phyloP scores from a whole-genome alignment of 2,329 filamentous ascomycete genomes.

The Rhynchosporium agropyri region DNA sequence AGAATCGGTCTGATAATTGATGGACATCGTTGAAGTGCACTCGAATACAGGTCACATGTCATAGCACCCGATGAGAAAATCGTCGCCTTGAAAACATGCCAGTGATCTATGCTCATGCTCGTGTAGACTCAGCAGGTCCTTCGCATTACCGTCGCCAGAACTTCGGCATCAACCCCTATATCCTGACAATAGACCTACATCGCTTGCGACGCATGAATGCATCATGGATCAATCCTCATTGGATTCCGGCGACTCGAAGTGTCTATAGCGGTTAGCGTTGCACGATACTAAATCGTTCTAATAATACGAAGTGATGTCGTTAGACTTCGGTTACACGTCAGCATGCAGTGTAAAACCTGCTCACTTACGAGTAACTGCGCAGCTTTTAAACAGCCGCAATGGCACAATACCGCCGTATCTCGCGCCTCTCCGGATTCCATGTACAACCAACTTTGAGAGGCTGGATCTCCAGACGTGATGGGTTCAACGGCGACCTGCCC shows the following conservation, averaged over 20 bases:
- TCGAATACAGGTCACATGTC: neutral
- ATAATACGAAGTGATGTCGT: neutral
- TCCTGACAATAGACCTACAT: neutral
- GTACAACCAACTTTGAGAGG: neutral
- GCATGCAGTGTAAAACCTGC: neutral
- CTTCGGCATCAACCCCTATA: neutral
- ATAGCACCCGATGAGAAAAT: neutral
- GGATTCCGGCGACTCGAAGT: conserved; percentile 7
- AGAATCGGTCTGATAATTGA: too few relatives aligned
- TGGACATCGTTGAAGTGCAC: too few relatives aligned
- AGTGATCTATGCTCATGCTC: neutral
- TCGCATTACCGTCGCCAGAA: neutral
- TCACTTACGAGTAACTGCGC: neutral
- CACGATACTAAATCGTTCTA: neutral
- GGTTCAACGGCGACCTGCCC: neutral
- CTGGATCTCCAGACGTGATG: neutral
- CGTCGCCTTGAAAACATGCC: neutral
- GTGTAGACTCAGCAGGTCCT: neutral
- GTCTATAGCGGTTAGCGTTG: neutral
- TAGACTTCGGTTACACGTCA: neutral
- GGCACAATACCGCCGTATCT: neutral
- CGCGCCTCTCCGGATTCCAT: neutral
- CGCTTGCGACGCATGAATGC: neutral
- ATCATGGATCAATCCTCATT: neutral
- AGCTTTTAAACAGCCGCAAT: neutral